Evolutionary conservation across 2,329 filamentous ascomycete genomes (phyloP), one percentile per base, ranked within the genome.

Genomic region (Nannizzia gypsea): DNA sequence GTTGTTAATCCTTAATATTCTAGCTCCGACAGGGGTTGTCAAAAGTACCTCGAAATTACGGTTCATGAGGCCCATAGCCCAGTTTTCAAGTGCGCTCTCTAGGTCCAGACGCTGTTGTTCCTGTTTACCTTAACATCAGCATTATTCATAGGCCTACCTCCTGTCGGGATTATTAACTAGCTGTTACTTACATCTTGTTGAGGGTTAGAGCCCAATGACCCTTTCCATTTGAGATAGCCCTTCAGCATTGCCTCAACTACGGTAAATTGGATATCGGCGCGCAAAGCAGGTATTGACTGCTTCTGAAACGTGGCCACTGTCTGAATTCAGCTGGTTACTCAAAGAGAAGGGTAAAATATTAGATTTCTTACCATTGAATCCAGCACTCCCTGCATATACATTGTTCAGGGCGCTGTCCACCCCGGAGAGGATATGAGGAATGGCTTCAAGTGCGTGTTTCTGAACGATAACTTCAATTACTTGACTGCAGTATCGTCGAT

Each of bases 191-290:
- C 74, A 69, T 78, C 74, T 67, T 80, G 71, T 63, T 81, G 76
- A 1, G 79, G 78, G 50, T 80, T 75, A 61, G 75, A 74, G 24
- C 79, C 80, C 66, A 80, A 78, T 0, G 68, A 71, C 17, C 76
- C 72, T 56, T 86, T 80, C 89, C 90, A 96, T 70, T 89, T 91
- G 64, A 85, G 83, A 66, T 91, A 96, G 1, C 92, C 93, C 70
- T 91, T 96, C 31, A 97, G 76, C 0, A 89, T 87, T 26, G 90
- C 87, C 69, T 96, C 89, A 1, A 96, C 87, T 24, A 96, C 87
- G 0, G 89, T 90, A 66, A 92, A 92, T 65, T 96, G 88, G 0
- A 90, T 88, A 71, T 99, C 93, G 1, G 95, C 86, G 28, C 84
- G 84, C 59, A 99, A 79, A 17, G 71, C 67, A 22, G 71, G 70